phyloP scores from a whole-genome alignment of 163 green algal genomes.

The Chloromonas sp. region DNA sequence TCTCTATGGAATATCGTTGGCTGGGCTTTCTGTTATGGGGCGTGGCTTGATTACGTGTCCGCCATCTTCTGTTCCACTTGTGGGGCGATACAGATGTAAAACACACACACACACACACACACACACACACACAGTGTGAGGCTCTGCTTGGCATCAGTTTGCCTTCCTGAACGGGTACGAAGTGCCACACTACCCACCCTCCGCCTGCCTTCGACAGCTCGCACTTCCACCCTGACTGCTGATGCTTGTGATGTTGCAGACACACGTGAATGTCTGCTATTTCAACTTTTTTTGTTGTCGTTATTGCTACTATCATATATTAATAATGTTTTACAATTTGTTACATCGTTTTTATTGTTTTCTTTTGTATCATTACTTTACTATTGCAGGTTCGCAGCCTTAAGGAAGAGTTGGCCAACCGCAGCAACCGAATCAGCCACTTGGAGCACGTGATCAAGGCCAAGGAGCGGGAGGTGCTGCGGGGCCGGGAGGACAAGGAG shows the following conservation, averaged over 20 bases:
- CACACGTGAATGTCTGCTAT: not conserved
- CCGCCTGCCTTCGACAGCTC: not conserved
- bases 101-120: too few species aligned
- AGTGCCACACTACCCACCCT: not conserved
- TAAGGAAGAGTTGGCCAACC: constrained; percentile 5
- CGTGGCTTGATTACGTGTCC: too few species aligned
- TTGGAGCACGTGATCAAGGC: constrained; percentile 28
- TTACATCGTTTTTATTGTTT: not conserved
- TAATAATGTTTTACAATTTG: too few species aligned
- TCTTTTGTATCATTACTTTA: not conserved
- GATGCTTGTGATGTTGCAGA: not conserved
- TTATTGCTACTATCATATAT: not conserved
- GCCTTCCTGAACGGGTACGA: too few species aligned
- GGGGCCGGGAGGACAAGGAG: constrained; percentile 17
- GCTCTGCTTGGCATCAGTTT: too few species aligned
- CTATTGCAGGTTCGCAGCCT: constrained; percentile 6
- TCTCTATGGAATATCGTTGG: too few species aligned
- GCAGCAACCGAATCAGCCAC: constrained; percentile 3
- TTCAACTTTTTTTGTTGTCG: too few species aligned
- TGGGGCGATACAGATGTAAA: too few species aligned
- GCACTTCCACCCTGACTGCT: too few species aligned
- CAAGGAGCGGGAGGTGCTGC: constrained; percentile 21
- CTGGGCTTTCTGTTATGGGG: too few species aligned
- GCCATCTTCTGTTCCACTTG: too few species aligned
- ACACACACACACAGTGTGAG: too few species aligned